Conservation (phyloP, 2,329 filamentous ascomycete species). For the Aphanocladium album region DNA sequence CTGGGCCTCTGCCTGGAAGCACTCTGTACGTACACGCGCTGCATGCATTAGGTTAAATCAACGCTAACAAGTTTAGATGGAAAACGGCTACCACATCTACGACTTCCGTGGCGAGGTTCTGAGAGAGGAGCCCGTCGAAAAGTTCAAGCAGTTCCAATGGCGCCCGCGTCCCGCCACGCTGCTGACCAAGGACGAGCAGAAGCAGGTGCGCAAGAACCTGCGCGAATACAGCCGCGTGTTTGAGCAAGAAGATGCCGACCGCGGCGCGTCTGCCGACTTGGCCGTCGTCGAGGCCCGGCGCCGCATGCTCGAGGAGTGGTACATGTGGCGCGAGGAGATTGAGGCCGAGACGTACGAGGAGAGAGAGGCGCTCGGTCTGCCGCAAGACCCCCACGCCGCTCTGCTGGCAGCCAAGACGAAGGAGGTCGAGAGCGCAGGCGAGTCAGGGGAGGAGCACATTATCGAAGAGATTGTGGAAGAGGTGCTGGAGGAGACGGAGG, state of each 20-base stretch:
- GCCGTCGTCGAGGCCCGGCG: constrained; percentile 88
- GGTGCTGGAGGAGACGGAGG: constrained; percentile 79
- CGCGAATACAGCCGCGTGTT: constrained; percentile 94
- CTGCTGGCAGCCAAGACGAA: constrained; percentile 53
- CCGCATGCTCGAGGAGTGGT: constrained; percentile 80
- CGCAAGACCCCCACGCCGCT: constrained; percentile 58
- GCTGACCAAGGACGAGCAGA: constrained; percentile 94
- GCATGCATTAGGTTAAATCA: neutral
- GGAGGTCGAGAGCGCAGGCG: constrained; percentile 46
- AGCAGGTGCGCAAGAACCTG: constrained; percentile 95
- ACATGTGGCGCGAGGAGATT: constrained; percentile 71
- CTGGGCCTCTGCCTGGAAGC: constrained; percentile 93
- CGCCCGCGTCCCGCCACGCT: constrained; percentile 87
- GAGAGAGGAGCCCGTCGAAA: constrained; percentile 86
- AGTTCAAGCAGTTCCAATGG: constrained; percentile 98
- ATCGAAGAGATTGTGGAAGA: constrained; percentile 89
- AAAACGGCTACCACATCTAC: constrained; percentile 98
- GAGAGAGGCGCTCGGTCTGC: constrained; percentile 60
- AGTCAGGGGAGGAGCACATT: constrained; percentile 58
- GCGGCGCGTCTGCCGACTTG: constrained; percentile 88
- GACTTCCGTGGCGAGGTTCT: constrained; percentile 89
- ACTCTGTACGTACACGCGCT: constrained; percentile 61
- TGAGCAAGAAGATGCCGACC: constrained; percentile 90
- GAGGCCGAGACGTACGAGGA: constrained; percentile 70
- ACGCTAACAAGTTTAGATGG: constrained; percentile 61